Percentiles rank a stretch among this genome's conserved stretches.
phyloP scores from a whole-genome alignment of 2,329 filamentous ascomycete species.

The Curvularia sp. region DNA sequence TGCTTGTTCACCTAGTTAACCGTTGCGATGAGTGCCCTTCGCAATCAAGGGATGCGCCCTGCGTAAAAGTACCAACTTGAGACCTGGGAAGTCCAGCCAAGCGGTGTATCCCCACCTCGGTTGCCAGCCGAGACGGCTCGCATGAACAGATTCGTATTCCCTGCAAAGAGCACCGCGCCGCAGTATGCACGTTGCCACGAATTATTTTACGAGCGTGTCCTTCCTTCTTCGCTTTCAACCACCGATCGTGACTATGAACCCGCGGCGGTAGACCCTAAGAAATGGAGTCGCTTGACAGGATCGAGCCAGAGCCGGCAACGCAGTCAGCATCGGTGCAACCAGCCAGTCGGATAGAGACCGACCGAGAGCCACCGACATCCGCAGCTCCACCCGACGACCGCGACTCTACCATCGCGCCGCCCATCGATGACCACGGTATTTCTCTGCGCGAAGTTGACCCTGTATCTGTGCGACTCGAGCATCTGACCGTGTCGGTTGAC shows the following conservation, averaged over 20 bases:
- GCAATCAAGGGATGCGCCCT: neutral
- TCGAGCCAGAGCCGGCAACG: conserved; percentile 10
- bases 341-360: conserved; percentile 4
- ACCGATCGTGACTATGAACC: conserved; percentile 17
- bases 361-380: conserved; percentile 8
- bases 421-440: conserved; percentile 41
- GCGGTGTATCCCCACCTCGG: conserved; percentile 24
- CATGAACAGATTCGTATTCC: conserved; percentile 6
- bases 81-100: conserved; percentile 9
- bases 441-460: conserved; percentile 61
- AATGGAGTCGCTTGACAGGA: conserved; percentile 27
- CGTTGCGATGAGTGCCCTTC: neutral
- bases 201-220: conserved; percentile 9
- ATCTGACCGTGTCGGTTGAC: conserved; percentile 64
- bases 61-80: conserved; percentile 5
- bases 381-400: conserved; percentile 23
- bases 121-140: conserved; percentile 30
- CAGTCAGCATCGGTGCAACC: conserved; percentile 4
- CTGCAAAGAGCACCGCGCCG: conserved; percentile 6
- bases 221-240: conserved; percentile 12
- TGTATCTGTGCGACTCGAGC: conserved; percentile 62
- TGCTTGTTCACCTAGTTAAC: neutral
- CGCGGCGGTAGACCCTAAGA: conserved; percentile 9
- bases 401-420: conserved; percentile 28
- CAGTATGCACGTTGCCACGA: conserved; percentile 6